Evolutionary conservation across 257 asterid species (phyloP), one percentile per base, ranked within the genome.

Genomic region (Solanum ahanhuiri): DNA sequence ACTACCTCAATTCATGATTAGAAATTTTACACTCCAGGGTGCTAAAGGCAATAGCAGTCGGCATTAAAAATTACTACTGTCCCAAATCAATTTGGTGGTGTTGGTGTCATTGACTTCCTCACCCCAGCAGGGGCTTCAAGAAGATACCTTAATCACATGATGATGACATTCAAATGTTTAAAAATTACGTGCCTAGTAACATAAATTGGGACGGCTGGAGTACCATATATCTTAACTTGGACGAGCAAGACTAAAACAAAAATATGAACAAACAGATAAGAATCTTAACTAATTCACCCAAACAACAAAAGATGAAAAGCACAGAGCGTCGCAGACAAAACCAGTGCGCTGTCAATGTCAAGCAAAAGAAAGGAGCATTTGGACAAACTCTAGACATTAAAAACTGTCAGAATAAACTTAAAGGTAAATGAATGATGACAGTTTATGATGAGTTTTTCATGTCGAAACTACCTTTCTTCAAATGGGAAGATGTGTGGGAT

Each of bases 401-500:
- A 41, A 23, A 41, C 48, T 84, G 43, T 30, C 76, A 43, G 35
- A 71, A 85, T 57, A 14, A 66, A 77, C 39, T 25, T 31, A 1
- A 18, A 69, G 43, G 33, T 39, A 60, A 79, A 86, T 34, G 39
- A 66, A 35, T 70, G 73, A 39, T 45, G 69, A 41, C 22, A 89
- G 73, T 66, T 83, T 35, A 48, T 70, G 83, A 85, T 79, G 73
- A 84, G 33, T 85, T 67, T 66, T 23, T 82, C 69, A 58, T 39
- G 86, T 28, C 39, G 84, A 48, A 66, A 72, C 87, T 89, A 93
- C 99, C 99, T 96, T 92, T 96, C 99, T 86, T 95, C 99, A 86
- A 96, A 96, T 73, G 98, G 98, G 86, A 94, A 96, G 79, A 96
- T 93, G 88, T 96, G 98, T 41, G 99, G 98, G 91, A 93, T 94